These are phyloP conservation scores for Ogataea zsoltii DNA, from an alignment of 805 yeast genomes.

Conservation along the genomic window DNA sequence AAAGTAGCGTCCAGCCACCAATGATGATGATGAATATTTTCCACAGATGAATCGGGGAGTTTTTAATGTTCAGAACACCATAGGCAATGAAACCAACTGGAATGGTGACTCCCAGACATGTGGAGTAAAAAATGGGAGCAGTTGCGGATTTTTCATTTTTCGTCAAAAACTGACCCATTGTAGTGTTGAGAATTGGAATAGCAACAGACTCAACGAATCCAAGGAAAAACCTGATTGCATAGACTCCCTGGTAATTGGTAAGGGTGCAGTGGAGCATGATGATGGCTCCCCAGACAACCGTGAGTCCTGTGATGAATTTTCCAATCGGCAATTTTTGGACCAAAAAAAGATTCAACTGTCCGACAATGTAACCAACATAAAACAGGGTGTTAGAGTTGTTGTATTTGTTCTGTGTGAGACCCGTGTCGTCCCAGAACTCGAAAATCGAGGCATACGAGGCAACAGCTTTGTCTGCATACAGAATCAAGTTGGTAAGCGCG, in stretches of 20 bases:
- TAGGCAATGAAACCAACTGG: constrained; percentile 37
- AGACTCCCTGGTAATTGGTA: constrained; percentile 35
- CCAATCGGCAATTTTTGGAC: constrained; percentile 56
- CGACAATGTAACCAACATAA: constrained; percentile 46
- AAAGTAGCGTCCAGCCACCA: constrained; percentile 54
- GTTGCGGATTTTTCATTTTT: constrained; percentile 41
- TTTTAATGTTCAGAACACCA: constrained; percentile 26
- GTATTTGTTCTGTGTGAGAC: constrained; percentile 41
- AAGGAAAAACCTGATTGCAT: constrained; percentile 38
- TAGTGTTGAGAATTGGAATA: constrained; percentile 18
- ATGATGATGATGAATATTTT: constrained; percentile 45
- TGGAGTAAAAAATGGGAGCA: constrained; percentile 49
- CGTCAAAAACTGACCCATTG: constrained; percentile 45
- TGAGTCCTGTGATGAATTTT: constrained; percentile 38
- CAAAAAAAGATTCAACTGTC: constrained; percentile 41
- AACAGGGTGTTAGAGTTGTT: constrained; percentile 48
- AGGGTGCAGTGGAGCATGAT: constrained; percentile 45
- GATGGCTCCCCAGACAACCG: constrained; percentile 42
- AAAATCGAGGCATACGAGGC: constrained; percentile 38
- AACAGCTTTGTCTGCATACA: constrained; percentile 41
- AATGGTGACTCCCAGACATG: constrained; percentile 46
- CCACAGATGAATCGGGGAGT: constrained; percentile 39
- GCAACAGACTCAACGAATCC: constrained; percentile 35
- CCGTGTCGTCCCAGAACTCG: constrained; percentile 46
- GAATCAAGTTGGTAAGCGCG: constrained; percentile 14